Base-by-base conservation (phyloP, 192 early-diverging fungal genomes). In the Rhizoclosmatium globosum region DNA sequence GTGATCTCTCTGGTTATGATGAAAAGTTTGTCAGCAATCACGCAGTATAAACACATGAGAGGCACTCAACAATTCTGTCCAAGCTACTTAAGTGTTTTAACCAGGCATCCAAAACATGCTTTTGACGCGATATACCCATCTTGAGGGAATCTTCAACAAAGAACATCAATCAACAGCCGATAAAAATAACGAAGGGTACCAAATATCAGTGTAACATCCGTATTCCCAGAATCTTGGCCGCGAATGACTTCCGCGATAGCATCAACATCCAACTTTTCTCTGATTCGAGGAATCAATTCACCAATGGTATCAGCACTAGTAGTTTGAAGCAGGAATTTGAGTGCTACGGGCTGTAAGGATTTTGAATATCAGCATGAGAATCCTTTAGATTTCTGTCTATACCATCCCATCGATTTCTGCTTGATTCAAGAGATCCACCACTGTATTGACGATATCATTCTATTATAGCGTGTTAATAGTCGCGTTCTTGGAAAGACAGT, bases 321-420 rank as follows among this genome's bases (percentile, higher is more conserved):
- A 48, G 74, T 76, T 76, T 76, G 74, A 41, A 76, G 48, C 46
- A 76, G 64, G 48, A 76, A 76, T 19, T 46, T 21, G 46, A 76
- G 42, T 9, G 66, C 46, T 21, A 76, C 48, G 4, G 74, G 74
- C 69, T 71, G 46, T 57, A 56, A n/a, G 31, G 31, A 31, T 31
- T 50, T 50, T 43, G 45, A 76, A 47, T 38, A 67, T 9, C 4
- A 38, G 47, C 15, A 76, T 1, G 13, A 76, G 62, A 21, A 64
- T 66, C 9, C 66, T 61, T 56, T 2, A 66, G 11, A 76, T 76
- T 47, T 47, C 62, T 2, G 74, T 11, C 74, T 74, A 42, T 7
- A 46, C 23, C 9, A 45, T 11, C 23, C 43, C 42, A 9, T 42
- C 65, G 9, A 68, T 38, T 6, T 15, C 39, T 42, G 39, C 31